Percentiles rank a stretch among this genome's conserved stretches.
These are phyloP conservation scores for Chalciporus piperatoides DNA, from an alignment of 1,284 basidiomycete species.

Conservation along the genomic window DNA sequence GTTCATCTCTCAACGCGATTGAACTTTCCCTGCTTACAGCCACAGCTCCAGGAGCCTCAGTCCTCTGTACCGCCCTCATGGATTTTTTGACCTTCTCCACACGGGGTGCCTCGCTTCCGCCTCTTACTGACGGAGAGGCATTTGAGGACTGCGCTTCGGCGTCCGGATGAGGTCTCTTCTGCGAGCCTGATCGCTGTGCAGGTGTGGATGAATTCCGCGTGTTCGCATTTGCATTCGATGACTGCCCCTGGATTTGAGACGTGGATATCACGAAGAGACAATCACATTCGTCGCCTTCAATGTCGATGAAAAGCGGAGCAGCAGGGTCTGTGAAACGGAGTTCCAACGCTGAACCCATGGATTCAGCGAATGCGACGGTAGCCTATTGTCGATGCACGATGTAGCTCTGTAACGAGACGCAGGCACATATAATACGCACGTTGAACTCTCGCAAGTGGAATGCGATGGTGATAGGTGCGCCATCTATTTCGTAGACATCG, in stretches of 20 bases:
- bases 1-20: conserved; percentile 13
- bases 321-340: conserved; percentile 71
- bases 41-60: conserved; percentile 33
- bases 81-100: conserved; percentile 43
- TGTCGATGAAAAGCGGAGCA: conserved; percentile 68
- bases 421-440: conserved; percentile 35
- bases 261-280: conserved; percentile 73
- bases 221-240: conserved; percentile 22
- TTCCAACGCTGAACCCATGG: conserved; percentile 57
- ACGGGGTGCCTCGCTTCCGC: conserved; percentile 35
- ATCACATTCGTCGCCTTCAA: conserved; percentile 60
- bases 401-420: conserved; percentile 4
- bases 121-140: conserved; percentile 24
- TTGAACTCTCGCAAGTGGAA: conserved; percentile 82
- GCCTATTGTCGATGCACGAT: conserved; percentile 44
- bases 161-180: conserved; percentile 35
- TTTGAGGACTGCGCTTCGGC: conserved; percentile 29
- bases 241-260: conserved; percentile 49
- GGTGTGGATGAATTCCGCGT: conserved; percentile 22
- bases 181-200: conserved; percentile 33
- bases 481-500: conserved; percentile 63
- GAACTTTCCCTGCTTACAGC: conserved; percentile 17
- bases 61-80: conserved; percentile 56
- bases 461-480: conserved; percentile 59
- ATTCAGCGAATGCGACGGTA: conserved; percentile 71